Base-by-base conservation (phyloP, 805 yeast genomes). In the Barnettozyma sp. region DNA sequence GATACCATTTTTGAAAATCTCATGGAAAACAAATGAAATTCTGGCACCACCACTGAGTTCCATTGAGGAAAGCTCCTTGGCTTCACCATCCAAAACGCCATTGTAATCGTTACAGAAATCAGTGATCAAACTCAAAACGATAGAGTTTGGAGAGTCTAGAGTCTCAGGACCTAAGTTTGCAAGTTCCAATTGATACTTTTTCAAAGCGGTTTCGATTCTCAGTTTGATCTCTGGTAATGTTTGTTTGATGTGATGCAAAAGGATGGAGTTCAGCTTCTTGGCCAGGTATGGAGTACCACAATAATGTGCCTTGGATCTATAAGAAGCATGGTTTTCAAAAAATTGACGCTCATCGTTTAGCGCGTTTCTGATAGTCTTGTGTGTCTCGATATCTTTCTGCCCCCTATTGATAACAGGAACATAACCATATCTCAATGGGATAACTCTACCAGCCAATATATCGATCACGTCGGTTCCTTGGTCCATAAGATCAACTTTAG, bases 281-380 rank as follows among this genome's bases (percentile, higher is more conserved):
- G 97, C 96, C 56, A 92, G 69, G 60, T 82, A 92, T 26, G 97
- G 97, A n/a, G 98, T 92, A 60, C 98, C 98, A 63, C 98, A 92
- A 65, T 78, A 90, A 54, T 85, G 94, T 7, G 97, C 90, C 58
- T 90, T 92, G 22, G 92, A 81, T 49, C 86, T 74, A 63, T 92
- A 92, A 16, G 95, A 77, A 7, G 95, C 79, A 60, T 92, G 98
- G 48, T 72, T 70, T 60, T 85, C 96, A 54, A 92, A 92, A 53
- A 77, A 92, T 22, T 67, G 60, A 40, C 70, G 71, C 65, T 92
- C 98, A 56, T 82, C 85, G 27, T 71, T 70, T 47, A 92, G 68
- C 2, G 98, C 97, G 26, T 78, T 81, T 57, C 88, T 74, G 50
- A 92, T 90, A 12, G 95, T 79, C 59, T 90, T 90, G 55, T 79